These are phyloP conservation scores for Colletotrichum sojae DNA, from an alignment of 2,329 filamentous ascomycete species.

Conservation along the genomic window DNA sequence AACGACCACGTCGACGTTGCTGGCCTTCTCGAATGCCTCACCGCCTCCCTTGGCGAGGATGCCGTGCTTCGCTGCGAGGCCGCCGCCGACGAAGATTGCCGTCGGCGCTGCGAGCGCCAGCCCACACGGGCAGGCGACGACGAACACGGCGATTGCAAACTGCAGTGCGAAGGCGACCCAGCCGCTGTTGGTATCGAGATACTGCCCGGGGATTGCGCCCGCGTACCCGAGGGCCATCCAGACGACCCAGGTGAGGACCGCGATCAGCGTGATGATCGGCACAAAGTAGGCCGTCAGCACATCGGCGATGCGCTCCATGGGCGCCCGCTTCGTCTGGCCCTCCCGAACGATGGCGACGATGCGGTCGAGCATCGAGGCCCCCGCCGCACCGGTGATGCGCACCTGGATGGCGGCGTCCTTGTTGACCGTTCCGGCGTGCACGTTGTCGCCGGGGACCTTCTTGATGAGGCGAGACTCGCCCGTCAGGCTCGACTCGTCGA, in stretches of 20 bases:
- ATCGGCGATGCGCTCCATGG: conserved; percentile 82
- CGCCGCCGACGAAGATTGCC: conserved; percentile 86
- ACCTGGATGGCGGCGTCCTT: conserved; percentile 74
- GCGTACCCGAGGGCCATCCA: conserved; percentile 78
- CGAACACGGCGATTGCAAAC: conserved; percentile 89
- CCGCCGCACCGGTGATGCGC: conserved; percentile 74
- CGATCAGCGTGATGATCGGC: conserved; percentile 78
- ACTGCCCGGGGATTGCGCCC: conserved; percentile 69
- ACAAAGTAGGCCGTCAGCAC: conserved; percentile 83
- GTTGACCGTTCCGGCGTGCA: conserved; percentile 83
- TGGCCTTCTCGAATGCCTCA: conserved; percentile 88
- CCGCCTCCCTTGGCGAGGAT: conserved; percentile 89
- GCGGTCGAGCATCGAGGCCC: conserved; percentile 83
- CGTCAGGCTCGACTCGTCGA: conserved; percentile 93
- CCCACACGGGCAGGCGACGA: conserved; percentile 88
- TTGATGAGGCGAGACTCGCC: conserved; percentile 79
- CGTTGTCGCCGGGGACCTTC: conserved; percentile 73
- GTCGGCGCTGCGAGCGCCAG: conserved; percentile 89
- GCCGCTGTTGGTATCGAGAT: conserved; percentile 71
- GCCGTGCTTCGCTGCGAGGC: conserved; percentile 83
- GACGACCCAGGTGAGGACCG: conserved; percentile 78
- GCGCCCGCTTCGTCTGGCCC: conserved; percentile 81
- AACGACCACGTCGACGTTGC: conserved; percentile 81
- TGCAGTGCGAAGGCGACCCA: conserved; percentile 83
- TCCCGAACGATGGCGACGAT: conserved; percentile 84